Evolutionary conservation across 129 eudicot genomes (phyloP).

Genomic region (Rutidosis leptorrhynchoides): DNA sequence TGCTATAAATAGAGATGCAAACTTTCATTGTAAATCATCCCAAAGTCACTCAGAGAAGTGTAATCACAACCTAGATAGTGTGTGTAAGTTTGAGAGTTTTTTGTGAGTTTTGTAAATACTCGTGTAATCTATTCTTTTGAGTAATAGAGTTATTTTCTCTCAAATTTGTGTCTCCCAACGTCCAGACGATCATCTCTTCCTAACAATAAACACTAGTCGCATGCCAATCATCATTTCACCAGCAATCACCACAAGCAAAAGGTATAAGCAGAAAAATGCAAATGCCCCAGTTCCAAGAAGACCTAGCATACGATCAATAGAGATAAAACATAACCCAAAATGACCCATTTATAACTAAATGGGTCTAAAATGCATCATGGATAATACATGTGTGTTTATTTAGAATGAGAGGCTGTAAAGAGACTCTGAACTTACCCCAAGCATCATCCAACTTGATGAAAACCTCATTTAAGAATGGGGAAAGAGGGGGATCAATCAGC

Average conservation of each 20-base stretch:
- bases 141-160: too few relatives aligned
- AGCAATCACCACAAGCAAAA: slow-evolving; percentile 85
- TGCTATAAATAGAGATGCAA: too few relatives aligned
- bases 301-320: slow-evolving; percentile 36
- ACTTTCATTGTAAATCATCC: too few relatives aligned
- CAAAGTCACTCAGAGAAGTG: too few relatives aligned
- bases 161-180: too few relatives aligned
- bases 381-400: background rate
- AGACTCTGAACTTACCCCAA: slow-evolving; percentile 57
- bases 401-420: background rate
- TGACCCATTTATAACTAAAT: background rate
- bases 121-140: too few relatives aligned
- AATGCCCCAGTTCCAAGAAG: slow-evolving; percentile 98
- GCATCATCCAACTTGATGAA: slow-evolving; percentile 84
- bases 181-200: too few relatives aligned
- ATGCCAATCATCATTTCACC: slow-evolving; percentile 97
- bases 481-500: slow-evolving; percentile 85
- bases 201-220: slow-evolving; percentile 83
- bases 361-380: background rate
- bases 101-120: too few relatives aligned
- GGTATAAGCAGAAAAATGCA: slow-evolving; percentile 97
- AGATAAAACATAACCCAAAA: too few relatives aligned
- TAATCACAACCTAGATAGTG: too few relatives aligned
- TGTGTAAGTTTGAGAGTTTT: too few relatives aligned
- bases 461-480: slow-evolving; percentile 77